Base-by-base conservation (phyloP, 1,284 basidiomycete genomes). In the Cutaneotrichosporon daszewskae region DNA sequence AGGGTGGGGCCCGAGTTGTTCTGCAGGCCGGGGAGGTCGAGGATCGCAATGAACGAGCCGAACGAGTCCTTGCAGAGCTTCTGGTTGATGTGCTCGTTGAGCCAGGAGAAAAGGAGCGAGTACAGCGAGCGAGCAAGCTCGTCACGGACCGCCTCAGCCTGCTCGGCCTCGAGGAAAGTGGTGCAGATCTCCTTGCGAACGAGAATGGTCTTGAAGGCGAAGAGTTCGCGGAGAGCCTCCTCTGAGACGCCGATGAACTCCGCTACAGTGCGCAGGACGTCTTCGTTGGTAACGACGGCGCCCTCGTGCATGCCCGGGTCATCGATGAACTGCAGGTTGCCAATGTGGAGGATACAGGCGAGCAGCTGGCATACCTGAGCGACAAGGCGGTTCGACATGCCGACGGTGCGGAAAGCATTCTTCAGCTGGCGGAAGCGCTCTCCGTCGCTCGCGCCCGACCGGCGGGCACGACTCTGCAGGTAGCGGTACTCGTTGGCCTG, bases 61-160 rank as follows among this genome's bases (percentile, higher is more conserved):
- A 90, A 95, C 60, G 92, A 87, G 35, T 95, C 89, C 29, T 82
- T 81, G 74, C 88, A 94, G 19, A 97, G 80, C 42, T 85, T 86
- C 59, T 94, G 84, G 68, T 98, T 97, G 74, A 98, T 83, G 63
- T 89, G 81, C 68, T 98, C 94, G 64, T 92, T 95, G 56, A 97
- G 73, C 95, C 92, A 98, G 1, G 88, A 83, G 63, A 98, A 98
- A 14, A 98, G 79, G 3, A 98, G 79, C 10, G 88, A 89, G 67
- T 98, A 97, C 0, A 97, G 79, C 0, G 86, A 85, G 64, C 90
- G 85, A 14, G 91, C 88, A 28, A 97, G 82, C 63, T 94, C 88
- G 62, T 97, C 94, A 43, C 91, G 78, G 60, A 96, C 94, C 59
- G 85, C 82, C 0, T 87, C 84, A 2, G 94, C 90, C 38, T 85